Evolutionary conservation across 129 eudicot species (phyloP).

Genomic region (Flaveria ramosissima): DNA sequence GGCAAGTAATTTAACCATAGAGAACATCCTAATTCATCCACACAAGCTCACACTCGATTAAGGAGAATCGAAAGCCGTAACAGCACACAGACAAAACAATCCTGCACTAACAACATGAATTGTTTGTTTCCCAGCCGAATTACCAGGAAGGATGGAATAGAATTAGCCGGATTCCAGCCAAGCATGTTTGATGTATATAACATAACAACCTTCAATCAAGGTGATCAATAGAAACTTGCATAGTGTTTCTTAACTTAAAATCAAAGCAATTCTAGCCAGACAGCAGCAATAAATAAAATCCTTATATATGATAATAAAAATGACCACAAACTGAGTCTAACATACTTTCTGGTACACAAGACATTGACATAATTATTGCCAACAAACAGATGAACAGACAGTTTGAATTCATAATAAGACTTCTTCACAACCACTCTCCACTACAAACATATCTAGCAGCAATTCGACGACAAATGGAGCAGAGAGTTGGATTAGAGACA

Average conservation of each 20-base stretch:
- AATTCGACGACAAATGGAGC: constrained; percentile 26
- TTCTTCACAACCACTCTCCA: constrained; percentile 60
- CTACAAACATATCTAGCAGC: constrained; percentile 53
- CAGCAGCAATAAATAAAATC: constrained; percentile 41
- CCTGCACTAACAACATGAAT: constrained; percentile 42
- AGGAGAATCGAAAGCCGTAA: constrained; percentile 38
- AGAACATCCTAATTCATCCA: constrained; percentile 46
- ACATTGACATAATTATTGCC: constrained; percentile 51
- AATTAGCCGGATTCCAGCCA: not conserved
- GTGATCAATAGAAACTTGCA: constrained; percentile 14
- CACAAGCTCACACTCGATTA: constrained; percentile 39
- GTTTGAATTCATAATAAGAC: constrained; percentile 40
- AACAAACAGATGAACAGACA: constrained; percentile 32
- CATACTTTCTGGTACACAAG: constrained; percentile 48
- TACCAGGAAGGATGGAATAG: constrained; percentile 36
- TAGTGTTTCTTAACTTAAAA: not conserved
- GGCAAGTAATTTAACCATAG: constrained; percentile 49
- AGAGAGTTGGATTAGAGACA: constrained; percentile 28
- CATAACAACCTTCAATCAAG: constrained; percentile 19
- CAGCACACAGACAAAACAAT: constrained; percentile 44
- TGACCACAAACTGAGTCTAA: constrained; percentile 53
- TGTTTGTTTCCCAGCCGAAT: constrained; percentile 32
- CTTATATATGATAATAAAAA: constrained; percentile 30
- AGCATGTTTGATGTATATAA: constrained; percentile 7
- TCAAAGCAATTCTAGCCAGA: not conserved